Percentiles rank a stretch among this genome's conserved stretches.
Evolutionary conservation across 805 yeast species (phyloP).

Genomic region (Monosporozyma solicola): DNA sequence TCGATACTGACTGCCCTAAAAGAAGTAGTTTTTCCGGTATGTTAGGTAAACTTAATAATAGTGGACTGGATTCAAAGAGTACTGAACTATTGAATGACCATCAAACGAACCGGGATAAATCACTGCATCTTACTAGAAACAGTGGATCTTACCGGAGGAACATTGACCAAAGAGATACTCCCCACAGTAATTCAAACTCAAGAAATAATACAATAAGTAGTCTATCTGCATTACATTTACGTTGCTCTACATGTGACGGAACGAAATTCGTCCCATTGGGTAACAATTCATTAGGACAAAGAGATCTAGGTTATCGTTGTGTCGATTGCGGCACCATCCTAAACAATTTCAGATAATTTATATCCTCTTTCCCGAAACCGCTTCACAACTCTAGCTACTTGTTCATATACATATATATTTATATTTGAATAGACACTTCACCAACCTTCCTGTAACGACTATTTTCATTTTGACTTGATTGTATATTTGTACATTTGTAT

Average conservation of each 20-base stretch:
- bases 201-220: conserved; percentile 3
- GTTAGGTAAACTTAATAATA: not conserved
- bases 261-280: conserved; percentile 13
- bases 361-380: not conserved
- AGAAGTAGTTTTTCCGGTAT: not conserved
- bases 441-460: not conserved
- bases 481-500: not conserved
- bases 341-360: conserved; percentile 17
- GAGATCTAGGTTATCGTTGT: conserved; percentile 16
- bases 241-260: conserved; percentile 24
- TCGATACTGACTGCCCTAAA: not conserved
- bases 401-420: not conserved
- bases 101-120: not conserved
- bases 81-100: not conserved
- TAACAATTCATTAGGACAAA: conserved; percentile 5
- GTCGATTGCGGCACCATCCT: conserved; percentile 23
- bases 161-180: not conserved
- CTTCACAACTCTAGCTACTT: not conserved
- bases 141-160: not conserved
- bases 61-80: not conserved
- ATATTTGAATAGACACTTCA: not conserved
- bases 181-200: not conserved
- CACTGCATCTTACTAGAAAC: not conserved
- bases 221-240: conserved; percentile 2
- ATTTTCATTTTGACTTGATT: too few relatives aligned